These are phyloP conservation scores for Annulohypoxylon nitens DNA, from an alignment of 495 filamentous ascomycete species.

Conservation along the genomic window DNA sequence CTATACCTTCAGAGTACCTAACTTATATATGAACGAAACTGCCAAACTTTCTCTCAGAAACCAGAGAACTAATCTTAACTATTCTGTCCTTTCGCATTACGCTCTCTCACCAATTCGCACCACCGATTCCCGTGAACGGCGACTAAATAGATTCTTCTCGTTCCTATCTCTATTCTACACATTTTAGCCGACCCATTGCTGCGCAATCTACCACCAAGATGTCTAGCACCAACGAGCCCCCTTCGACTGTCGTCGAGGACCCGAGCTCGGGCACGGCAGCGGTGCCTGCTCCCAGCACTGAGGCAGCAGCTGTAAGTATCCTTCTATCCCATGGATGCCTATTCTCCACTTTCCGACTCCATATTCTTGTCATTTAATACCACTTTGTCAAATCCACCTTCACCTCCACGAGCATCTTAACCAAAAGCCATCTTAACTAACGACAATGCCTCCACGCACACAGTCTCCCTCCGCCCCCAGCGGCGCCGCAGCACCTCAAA, in stretches of 20 bases:
- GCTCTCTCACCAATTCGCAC: neutral
- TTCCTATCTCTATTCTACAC: conserved; percentile 45
- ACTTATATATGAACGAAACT: neutral
- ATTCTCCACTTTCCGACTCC: neutral
- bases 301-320: conserved; percentile 43
- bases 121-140: conserved; percentile 21
- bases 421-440: conserved; percentile 6
- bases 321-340: neutral
- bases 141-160: conserved; percentile 46
- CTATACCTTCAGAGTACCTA: neutral
- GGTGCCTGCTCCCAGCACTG: conserved; percentile 26
- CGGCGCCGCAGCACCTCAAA: conserved; percentile 16
- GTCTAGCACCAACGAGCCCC: neutral
- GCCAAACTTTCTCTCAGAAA: neutral
- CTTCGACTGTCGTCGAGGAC: conserved; percentile 6
- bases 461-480: conserved; percentile 43
- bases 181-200: conserved; percentile 41
- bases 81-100: neutral
- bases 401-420: too few species aligned
- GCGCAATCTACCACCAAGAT: conserved; percentile 17
- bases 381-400: neutral
- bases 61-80: neutral
- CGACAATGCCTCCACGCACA: conserved; percentile 36
- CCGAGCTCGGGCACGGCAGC: neutral
- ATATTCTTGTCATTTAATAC: neutral